A percentile compares a stretch with the other conserved stretches of the same genome.
Evolutionary conservation across 169 alveolate species (phyloP).

Genomic region (Eimeria brunetti): DNA sequence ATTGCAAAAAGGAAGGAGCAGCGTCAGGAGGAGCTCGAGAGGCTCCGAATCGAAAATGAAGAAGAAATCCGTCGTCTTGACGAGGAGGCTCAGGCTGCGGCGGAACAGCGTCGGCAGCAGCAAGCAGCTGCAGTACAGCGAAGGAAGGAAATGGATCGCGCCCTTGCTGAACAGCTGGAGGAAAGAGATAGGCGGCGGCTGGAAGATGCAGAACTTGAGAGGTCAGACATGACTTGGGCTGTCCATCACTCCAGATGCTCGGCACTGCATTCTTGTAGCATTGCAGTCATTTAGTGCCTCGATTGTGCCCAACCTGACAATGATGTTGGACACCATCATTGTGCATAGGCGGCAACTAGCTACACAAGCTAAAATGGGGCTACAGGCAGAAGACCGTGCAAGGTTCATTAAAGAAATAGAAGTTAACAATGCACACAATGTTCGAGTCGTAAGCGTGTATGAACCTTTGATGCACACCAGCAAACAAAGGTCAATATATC

Average conservation of each 20-base stretch:
- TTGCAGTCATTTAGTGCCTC: neutral
- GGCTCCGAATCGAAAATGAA: slow-evolving; percentile 37
- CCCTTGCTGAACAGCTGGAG: slow-evolving; percentile 36
- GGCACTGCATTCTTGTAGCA: neutral
- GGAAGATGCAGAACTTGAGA: slow-evolving; percentile 66
- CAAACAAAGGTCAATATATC: no score
- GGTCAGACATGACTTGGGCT: slow-evolving; percentile 21
- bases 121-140: slow-evolving; percentile 12
- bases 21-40: slow-evolving; percentile 35
- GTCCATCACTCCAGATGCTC: neutral
- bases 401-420: slow-evolving; percentile 9
- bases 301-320: neutral
- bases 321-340: neutral
- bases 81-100: slow-evolving; percentile 46
- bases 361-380: slow-evolving; percentile 41
- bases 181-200: neutral
- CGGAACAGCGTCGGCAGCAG: slow-evolving; percentile 36
- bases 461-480: neutral
- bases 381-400: slow-evolving; percentile 51
- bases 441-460: slow-evolving; percentile 10
- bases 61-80: slow-evolving; percentile 28
- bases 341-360: slow-evolving; percentile 28
- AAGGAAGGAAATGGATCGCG: slow-evolving; percentile 44
- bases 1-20: slow-evolving; percentile 23
- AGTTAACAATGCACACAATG: slow-evolving; percentile 26